Base-by-base conservation (phyloP, 371 early-diverging fungal species). In the Rhizopus delemar region DNA sequence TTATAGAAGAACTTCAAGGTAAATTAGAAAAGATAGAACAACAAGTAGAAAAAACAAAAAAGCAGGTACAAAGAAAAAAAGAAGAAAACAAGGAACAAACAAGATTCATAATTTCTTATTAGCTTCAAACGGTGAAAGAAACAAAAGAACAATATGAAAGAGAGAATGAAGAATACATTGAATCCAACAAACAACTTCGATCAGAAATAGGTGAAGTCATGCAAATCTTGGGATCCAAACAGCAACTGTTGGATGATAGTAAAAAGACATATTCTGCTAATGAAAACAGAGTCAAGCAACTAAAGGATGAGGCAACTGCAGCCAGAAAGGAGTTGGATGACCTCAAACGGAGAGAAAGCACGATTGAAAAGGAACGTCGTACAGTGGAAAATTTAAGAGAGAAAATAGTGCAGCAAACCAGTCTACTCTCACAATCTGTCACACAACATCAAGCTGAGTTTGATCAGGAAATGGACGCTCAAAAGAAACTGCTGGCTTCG, bases 271-370 rank as follows among this genome's bases (percentile, higher is more conserved):
- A 70, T 4, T 48, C 60, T 6, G 48, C 35, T 13, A 65, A 55
- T 41, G 68, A 67, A 31, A 62, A 56, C 16, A 57, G 57, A 60
- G 75, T 75, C 8, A 78, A 75, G 41, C 57, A 60, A 15, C 56
- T 78, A n/a, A 72, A 73, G 39, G 69, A 70, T 8, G 73, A 75
- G 52, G 78, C 78, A 1, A 49, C 63, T n/a, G 60, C 53, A 5
- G 63, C 75, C 9, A 62, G 78, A 49, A 74, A 74, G 63, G 69
- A 78, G 48, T 46, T 78, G 32, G 75, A 78, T 32, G 71, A 68
- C 43, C 54, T 71, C 28, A 62, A 65, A 55, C 60, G 63, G 41
- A 60, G 61, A 59, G 69, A 68, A 52, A 60, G 49, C 41, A 61
- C 60, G 48, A 61, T 70, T 41, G 64, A 66, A 50, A 56, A 63